A percentile compares a stretch with the other conserved stretches of the same genome.
These are phyloP conservation scores for Hericium rajendrae DNA, from an alignment of 768 basidiomycete species.

Conservation along the genomic window DNA sequence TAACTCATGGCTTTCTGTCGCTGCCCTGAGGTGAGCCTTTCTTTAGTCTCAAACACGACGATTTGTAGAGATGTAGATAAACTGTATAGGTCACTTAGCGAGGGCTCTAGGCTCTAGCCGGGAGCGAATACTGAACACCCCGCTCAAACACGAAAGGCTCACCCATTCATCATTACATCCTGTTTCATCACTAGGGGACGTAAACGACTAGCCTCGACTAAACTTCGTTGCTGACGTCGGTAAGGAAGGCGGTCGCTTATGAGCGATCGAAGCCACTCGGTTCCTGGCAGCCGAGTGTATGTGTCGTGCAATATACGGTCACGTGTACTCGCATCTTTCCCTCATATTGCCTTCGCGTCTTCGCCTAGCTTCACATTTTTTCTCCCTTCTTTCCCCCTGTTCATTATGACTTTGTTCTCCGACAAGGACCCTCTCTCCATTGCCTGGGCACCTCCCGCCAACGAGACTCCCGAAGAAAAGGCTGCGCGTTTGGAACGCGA, in stretches of 20 bases:
- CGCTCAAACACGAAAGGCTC: no score
- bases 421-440: conserved; percentile 49
- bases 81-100: no score
- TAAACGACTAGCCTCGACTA: background rate
- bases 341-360: background rate
- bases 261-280: background rate
- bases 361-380: background rate
- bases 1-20: no score
- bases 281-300: background rate
- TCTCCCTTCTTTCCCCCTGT: background rate
- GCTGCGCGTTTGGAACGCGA: conserved; percentile 35
- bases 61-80: no score
- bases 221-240: no score
- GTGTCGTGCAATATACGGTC: background rate
- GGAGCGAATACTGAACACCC: no score
- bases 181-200: background rate
- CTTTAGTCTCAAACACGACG: no score
- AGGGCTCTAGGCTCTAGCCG: no score
- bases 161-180: no score
- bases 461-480: conserved; percentile 42
- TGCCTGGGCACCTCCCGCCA: conserved; percentile 43
- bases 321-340: background rate
- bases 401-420: background rate
- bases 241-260: no score
- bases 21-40: no score